Conservation (phyloP, 805 yeast genomes). For the Metschnikowia cubensis region DNA sequence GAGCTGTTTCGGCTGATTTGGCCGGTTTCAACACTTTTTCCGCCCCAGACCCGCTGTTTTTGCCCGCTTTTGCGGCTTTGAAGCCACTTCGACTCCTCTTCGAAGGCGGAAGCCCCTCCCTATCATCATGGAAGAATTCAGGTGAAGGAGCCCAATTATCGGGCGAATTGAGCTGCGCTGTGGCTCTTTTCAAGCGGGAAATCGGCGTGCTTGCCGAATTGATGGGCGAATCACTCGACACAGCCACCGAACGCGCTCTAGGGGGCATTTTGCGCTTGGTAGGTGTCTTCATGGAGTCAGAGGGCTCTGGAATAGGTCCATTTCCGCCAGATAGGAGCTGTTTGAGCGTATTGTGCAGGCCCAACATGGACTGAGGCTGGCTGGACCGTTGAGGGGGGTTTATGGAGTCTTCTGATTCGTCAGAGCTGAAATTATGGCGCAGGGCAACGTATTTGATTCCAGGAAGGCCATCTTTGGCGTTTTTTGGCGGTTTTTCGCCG, state of each 20-base stretch:
- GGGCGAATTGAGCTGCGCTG: conserved; percentile 11
- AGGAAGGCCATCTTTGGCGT: background rate
- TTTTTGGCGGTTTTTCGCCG: background rate
- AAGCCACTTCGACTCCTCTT: background rate
- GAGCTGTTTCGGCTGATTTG: background rate
- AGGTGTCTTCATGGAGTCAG: background rate
- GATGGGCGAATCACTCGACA: conserved; percentile 9
- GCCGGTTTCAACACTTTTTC: background rate
- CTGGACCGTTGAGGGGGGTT: conserved; percentile 7
- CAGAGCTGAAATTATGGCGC: conserved; percentile 10
- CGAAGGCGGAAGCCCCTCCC: background rate
- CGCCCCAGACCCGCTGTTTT: background rate
- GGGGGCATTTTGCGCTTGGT: background rate
- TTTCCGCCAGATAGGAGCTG: conserved; percentile 13
- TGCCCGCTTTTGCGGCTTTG: background rate
- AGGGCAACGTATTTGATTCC: conserved; percentile 2
- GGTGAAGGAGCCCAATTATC: conserved; percentile 3
- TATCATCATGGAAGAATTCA: background rate
- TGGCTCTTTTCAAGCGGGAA: conserved; percentile 14
- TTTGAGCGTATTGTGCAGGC: conserved; percentile 16
- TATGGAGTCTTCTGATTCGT: conserved; percentile 6
- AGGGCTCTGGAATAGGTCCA: background rate
- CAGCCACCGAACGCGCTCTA: background rate
- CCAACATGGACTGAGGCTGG: conserved; percentile 12
- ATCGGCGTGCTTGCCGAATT: conserved; percentile 14